These are phyloP conservation scores for Hsuehochloa calcarea DNA, from an alignment of 176 grass and related monocot species.

Conservation along the genomic window DNA sequence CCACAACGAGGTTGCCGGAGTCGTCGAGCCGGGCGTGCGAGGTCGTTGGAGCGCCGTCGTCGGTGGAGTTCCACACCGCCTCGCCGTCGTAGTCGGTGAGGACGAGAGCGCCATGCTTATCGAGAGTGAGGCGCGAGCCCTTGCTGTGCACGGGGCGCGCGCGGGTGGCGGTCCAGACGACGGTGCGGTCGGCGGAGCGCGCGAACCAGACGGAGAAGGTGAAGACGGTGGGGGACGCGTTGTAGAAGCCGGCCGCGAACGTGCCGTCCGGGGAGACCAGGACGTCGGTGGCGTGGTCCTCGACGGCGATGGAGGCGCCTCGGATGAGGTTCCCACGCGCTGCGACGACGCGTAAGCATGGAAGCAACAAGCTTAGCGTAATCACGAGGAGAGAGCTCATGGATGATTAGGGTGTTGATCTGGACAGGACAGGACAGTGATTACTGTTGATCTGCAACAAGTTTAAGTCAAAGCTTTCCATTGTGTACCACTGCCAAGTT, in stretches of 20 bases:
- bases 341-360: too few relatives aligned
- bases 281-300: too few relatives aligned
- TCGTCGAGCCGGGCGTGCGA: conserved; percentile 10
- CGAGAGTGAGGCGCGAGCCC: not conserved
- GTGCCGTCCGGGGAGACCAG: too few relatives aligned
- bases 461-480: not conserved
- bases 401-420: too few relatives aligned
- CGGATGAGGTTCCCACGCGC: too few relatives aligned
- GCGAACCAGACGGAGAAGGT: not conserved
- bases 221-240: not conserved
- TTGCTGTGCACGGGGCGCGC: not conserved
- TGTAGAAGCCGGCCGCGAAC: not conserved
- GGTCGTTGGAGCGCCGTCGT: not conserved
- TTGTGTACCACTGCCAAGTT: too few relatives aligned
- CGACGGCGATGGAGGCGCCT: too few relatives aligned
- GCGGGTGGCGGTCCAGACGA: not conserved
- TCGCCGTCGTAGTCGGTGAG: conserved; percentile 41
- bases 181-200: not conserved
- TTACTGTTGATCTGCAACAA: not conserved
- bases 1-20: conserved; percentile 43
- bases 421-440: not conserved
- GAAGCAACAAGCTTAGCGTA: too few relatives aligned
- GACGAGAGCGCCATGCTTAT: not conserved
- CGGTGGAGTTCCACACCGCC: conserved; percentile 42
- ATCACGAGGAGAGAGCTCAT: too few relatives aligned